Base-by-base conservation (phyloP, 225 moss, liverwort and hornwort genomes). In the Physcomitrellopsis africana region DNA sequence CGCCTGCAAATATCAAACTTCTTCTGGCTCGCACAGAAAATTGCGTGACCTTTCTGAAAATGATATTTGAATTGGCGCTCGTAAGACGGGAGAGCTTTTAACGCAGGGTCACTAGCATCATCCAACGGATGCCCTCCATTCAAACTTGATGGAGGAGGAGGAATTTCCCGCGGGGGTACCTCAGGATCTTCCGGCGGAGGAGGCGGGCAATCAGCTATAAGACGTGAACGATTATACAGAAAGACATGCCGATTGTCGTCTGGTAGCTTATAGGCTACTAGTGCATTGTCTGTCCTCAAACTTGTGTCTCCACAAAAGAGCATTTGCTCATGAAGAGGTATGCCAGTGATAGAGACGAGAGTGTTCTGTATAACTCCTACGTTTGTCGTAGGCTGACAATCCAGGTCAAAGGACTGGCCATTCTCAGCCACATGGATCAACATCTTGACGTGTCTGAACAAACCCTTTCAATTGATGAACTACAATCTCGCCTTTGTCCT, bases 361-460 rank as follows among this genome's bases (percentile, higher is more conserved):
- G 87, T 90, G 76, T 70, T 89, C 84, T 99, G 95, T 67, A 99
- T 79, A 60, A 81, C 77, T 69, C 92, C 92, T 37, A 99, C 90
- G 74, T 82, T 95, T 18, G 92, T 95, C 72, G 85, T 79, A 14
- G 93, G 89, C 69, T 89, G 92, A 85, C 93, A 99, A 69, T 93
- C 95, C 83, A 95, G 72, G 61, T 92, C 94, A 72, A 88, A 93
- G 32, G 99, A 95, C 85, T 90, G 92, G 62, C 99, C 99, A 74
- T 92, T 99, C 82, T 95, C 95, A 47, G 99, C 99, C 77, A 99
- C 94, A 77, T 95, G 90, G 69, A 99, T 89, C 85, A 93, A 92
- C 90, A 99, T 95, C 82, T 84, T 89, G 46, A 16, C 61, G 23
- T 48, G 23, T 57, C 76, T 81, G 37, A 72, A 68, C 76, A 81